Base-by-base conservation (phyloP, 176 grass and related monocot species). In the Phoenix dactylifera region DNA sequence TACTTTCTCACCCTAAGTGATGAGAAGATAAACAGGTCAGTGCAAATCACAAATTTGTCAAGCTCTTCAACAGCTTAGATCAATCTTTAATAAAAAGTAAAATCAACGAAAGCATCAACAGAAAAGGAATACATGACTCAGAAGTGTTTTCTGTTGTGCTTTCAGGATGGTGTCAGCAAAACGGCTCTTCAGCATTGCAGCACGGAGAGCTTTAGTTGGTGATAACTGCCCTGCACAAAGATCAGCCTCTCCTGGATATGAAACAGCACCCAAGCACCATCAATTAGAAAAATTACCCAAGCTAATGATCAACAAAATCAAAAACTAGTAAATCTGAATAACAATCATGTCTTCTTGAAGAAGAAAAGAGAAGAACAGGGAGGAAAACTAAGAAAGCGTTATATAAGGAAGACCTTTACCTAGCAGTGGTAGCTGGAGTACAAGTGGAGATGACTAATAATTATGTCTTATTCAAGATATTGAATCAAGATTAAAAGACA, bases 111-210 rank as follows among this genome's bases (percentile, higher is more conserved):
- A 44, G 35, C 35, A 44, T 9, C 6, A 44, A 44, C 2, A 12
- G 35, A 14, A 14, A 15, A 4, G 77, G 26, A 80, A 66, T 78
- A 93, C 83, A 74, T 87, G 88, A 77, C 76, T 77, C 56, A 86
- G 67, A 86, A 89, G 86, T 68, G 83, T 71, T 25, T 77, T 80
- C 53, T 89, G 74, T 25, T 95, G 79, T 1, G 86, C 86, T 79
- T 95, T 95, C 39, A 89, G 70, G 20, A 95, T 95, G 56, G 90
- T 95, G 62, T 79, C 79, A 64, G 90, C 86, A 87, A 95, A 90
- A 76, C 80, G 82, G 3, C 52, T 76, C 74, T 76, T 95, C 50
- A 95, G 70, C 49, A 86, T 84, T 62, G 86, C 90, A 71, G 78
- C 75, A 60, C 90, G 85, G 48, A 95, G 83, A 71, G 90, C 90